A percentile compares a stretch with the other conserved stretches of the same genome.
These are phyloP conservation scores for Macrophomina phaseolina DNA, from an alignment of 2,329 filamentous ascomycete species.

Conservation along the genomic window DNA sequence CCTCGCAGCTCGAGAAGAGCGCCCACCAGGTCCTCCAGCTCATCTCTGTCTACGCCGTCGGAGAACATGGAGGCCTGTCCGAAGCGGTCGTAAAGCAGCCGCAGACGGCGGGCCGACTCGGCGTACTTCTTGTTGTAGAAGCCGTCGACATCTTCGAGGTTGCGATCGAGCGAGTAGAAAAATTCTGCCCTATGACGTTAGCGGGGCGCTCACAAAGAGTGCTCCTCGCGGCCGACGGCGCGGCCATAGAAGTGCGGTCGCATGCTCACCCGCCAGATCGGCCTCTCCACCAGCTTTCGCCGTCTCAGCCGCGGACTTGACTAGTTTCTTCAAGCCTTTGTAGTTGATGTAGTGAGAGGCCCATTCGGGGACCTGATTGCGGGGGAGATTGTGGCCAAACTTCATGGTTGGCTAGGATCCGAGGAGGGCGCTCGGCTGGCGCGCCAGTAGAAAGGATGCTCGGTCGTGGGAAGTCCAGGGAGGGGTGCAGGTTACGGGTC, in stretches of 20 bases:
- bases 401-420: slow-evolving; percentile 44
- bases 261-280: slow-evolving; percentile 84
- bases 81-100: slow-evolving; percentile 86
- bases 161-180: slow-evolving; percentile 94
- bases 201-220: slow-evolving; percentile 1
- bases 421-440: slow-evolving; percentile 1
- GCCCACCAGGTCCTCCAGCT: slow-evolving; percentile 88
- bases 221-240: neutral
- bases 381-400: slow-evolving; percentile 65
- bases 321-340: slow-evolving; percentile 91
- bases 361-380: slow-evolving; percentile 89
- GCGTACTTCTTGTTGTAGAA: slow-evolving; percentile 97
- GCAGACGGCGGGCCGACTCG: slow-evolving; percentile 82
- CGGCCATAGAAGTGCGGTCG: slow-evolving; percentile 23
- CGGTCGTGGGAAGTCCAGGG: neutral
- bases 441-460: neutral
- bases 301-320: slow-evolving; percentile 76
- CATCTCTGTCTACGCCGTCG: slow-evolving; percentile 80
- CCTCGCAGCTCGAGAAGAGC: slow-evolving; percentile 87
- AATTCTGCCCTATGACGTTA: slow-evolving; percentile 68
- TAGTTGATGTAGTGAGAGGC: slow-evolving; percentile 85
- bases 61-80: slow-evolving; percentile 73
- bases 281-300: slow-evolving; percentile 70
- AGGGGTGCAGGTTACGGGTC: slow-evolving; percentile 6
- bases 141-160: slow-evolving; percentile 92